Evolutionary conservation across 1,284 basidiomycete genomes (phyloP), one percentile per base, ranked within the genome.

Genomic region (Microbotryum lychnidis-dioicae): DNA sequence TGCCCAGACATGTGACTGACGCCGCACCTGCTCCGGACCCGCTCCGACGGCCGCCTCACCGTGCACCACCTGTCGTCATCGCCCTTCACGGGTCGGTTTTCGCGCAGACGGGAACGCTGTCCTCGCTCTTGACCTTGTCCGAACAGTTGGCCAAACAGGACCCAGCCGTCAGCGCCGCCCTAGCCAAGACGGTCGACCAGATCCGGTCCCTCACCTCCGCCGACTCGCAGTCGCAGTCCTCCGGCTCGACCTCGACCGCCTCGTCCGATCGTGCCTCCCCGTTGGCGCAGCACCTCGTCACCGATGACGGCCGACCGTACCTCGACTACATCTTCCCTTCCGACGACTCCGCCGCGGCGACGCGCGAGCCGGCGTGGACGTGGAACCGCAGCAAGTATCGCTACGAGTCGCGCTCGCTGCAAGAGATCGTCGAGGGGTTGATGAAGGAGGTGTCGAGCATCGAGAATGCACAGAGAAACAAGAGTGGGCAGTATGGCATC

Each of bases 131-230:
- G 67, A 81, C 84, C 4, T 82, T 98, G 54, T 94, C 91, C 20
- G 96, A 98, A 73, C 85, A 89, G 57, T 81, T 98, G 50, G 90
- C 92, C 18, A 97, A 97, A 78, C 84, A 88, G 65, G 96, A 98
- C 70, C 74, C 82, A n/a, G 83, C 83, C 78, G 92, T 96, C 78
- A 97, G 90, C 4, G 79, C 83, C 25, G 84, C 86, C 14, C 87
- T 94, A 62, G 88, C 88, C 64, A 97, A 97, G 81, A 87, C 88
- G 27, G 90, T 97, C 62, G 96, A 98, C 73, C 93, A 91, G 0
- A 82, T 97, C 55, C 87, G 92, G 53, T 89, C 87, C 67, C 82
- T 98, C 58, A 64, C 65, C 25, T 56, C 63, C 23, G 9, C 56
- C 33, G 29, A 21, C 33, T 46, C 54, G 12, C 55, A 46, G 14